Conservation (phyloP, 177 flowering plant genomes). For the Tripterygium wilfordii region DNA sequence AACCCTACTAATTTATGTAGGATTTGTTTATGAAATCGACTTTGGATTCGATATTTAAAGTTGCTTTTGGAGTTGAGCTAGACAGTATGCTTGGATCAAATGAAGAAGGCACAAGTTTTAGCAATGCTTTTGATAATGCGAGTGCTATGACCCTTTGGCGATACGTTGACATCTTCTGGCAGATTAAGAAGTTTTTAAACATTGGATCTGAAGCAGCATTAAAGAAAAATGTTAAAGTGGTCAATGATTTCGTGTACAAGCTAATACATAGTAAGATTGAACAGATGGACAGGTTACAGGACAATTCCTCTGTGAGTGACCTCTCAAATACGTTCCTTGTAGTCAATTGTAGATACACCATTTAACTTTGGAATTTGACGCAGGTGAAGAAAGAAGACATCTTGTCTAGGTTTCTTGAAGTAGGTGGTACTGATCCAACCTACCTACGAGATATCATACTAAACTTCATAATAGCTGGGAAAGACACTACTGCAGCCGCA, state of each 20-base stretch:
- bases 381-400: slow-evolving; percentile 63
- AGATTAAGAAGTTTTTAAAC: slow-evolving; percentile 50
- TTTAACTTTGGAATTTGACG: background rate
- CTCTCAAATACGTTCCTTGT: background rate
- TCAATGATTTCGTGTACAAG: slow-evolving; percentile 50
- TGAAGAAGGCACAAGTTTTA: slow-evolving; percentile 40
- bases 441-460: slow-evolving; percentile 56
- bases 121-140: slow-evolving; percentile 58
- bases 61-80: slow-evolving; percentile 74
- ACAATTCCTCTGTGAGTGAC: slow-evolving; percentile 25
- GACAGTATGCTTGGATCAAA: slow-evolving; percentile 53
- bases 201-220: slow-evolving; percentile 59
- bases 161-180: slow-evolving; percentile 64
- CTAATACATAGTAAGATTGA: slow-evolving; percentile 43
- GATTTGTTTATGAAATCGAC: slow-evolving; percentile 70
- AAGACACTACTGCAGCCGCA: slow-evolving; percentile 68
- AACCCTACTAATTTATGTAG: slow-evolving; percentile 22
- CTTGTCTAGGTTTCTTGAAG: slow-evolving; percentile 57
- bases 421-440: slow-evolving; percentile 36
- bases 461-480: slow-evolving; percentile 64
- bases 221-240: slow-evolving; percentile 30
- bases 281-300: slow-evolving; percentile 23
- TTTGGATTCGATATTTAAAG: slow-evolving; percentile 76
- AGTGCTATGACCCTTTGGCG: slow-evolving; percentile 39
- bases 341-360: background rate